phyloP scores from a whole-genome alignment of 768 basidiomycete species.

The Myochromella boudieri region DNA sequence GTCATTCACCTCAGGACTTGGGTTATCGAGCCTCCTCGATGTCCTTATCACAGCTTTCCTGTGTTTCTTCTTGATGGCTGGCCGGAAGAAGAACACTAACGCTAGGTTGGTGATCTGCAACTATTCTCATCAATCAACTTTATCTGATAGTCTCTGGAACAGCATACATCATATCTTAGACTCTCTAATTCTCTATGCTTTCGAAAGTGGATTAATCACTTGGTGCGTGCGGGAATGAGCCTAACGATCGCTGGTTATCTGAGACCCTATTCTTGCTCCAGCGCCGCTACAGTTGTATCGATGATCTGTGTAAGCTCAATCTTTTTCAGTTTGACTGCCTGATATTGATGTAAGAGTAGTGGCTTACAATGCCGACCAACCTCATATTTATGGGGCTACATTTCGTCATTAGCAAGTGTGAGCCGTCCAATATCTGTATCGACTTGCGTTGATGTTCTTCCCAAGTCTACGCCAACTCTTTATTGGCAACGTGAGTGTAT shows the following conservation, averaged over 20 bases:
- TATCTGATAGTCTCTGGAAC: background rate
- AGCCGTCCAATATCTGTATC: constrained; percentile 7
- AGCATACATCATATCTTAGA: constrained; percentile 51
- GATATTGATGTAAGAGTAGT: constrained; percentile 26
- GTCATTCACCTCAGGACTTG: constrained; percentile 51
- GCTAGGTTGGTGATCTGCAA: constrained; percentile 27
- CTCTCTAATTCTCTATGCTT: constrained; percentile 47
- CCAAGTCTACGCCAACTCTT: constrained; percentile 50
- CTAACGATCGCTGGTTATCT: background rate
- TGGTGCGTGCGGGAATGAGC: constrained; percentile 26
- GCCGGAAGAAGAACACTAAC: constrained; percentile 36
- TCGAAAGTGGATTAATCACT: constrained; percentile 53
- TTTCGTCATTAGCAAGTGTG: constrained; percentile 54
- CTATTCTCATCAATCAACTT: background rate
- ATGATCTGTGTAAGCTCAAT: constrained; percentile 43
- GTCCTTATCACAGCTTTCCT: constrained; percentile 47
- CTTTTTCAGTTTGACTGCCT: background rate
- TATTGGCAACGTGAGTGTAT: constrained; percentile 44
- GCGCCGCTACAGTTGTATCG: constrained; percentile 41
- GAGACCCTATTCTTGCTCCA: constrained; percentile 9
- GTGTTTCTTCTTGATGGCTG: constrained; percentile 40
- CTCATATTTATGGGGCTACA: constrained; percentile 55
- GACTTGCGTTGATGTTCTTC: background rate
- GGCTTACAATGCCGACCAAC: constrained; percentile 46
- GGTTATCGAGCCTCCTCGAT: constrained; percentile 49